Percentiles rank a stretch among this genome's conserved stretches.
These are phyloP conservation scores for Eucalyptus cladocalyx DNA, from an alignment of 345 rosid species.

Conservation along the genomic window DNA sequence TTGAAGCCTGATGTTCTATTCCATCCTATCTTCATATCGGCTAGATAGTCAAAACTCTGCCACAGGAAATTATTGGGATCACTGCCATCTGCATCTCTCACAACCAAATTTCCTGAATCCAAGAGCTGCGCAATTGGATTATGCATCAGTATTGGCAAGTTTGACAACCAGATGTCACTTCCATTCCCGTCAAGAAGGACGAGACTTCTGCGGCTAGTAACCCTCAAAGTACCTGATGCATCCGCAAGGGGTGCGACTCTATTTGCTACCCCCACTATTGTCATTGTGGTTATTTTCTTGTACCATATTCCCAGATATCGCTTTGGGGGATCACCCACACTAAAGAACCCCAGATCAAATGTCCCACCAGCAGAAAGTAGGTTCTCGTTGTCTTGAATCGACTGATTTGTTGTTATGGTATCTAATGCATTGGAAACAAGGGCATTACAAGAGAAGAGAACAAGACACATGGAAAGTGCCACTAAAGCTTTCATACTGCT, in stretches of 20 bases:
- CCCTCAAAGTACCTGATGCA: not conserved
- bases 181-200: not conserved
- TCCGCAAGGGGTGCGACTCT: not conserved
- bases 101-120: conserved; percentile 33
- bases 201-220: not conserved
- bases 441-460: not conserved
- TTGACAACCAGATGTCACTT: not conserved
- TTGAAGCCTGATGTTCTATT: conserved; percentile 13
- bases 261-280: conserved; percentile 9
- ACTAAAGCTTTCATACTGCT: not conserved
- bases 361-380: not conserved
- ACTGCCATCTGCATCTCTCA: not conserved
- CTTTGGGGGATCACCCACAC: not conserved
- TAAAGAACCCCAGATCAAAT: conserved; percentile 17
- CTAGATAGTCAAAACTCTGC: conserved; percentile 53
- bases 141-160: not conserved
- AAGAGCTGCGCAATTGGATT: conserved; percentile 23
- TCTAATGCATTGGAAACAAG: not conserved
- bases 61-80: conserved; percentile 4
- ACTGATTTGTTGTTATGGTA: not conserved
- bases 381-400: conserved; percentile 4
- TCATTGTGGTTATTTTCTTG: not conserved
- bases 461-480: not conserved
- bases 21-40: conserved; percentile 42
- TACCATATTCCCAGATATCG: conserved; percentile 21